A percentile compares a stretch with the other conserved stretches of the same genome.
Conservation (phyloP, 2,329 filamentous ascomycete species). For the Penicillium oxalicum region DNA sequence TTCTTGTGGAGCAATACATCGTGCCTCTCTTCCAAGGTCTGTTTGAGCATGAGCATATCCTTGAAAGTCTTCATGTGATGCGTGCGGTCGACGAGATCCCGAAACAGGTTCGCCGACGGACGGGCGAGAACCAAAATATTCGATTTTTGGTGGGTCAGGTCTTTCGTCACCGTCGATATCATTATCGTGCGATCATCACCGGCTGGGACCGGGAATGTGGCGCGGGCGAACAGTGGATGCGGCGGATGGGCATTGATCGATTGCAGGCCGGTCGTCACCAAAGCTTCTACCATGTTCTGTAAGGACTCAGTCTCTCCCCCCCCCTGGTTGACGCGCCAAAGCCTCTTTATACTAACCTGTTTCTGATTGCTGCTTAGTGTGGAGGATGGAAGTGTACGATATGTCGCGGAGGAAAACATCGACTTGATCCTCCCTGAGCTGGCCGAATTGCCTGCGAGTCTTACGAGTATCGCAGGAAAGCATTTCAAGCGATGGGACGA, state of each 20-base stretch:
- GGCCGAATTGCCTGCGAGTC: slow-evolving; percentile 41
- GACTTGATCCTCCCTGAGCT: slow-evolving; percentile 51
- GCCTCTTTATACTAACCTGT: not conserved
- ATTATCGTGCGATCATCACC: slow-evolving; percentile 73
- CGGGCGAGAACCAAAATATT: slow-evolving; percentile 41
- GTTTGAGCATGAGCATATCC: slow-evolving; percentile 50
- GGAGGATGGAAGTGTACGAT: slow-evolving; percentile 62
- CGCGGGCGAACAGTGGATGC: slow-evolving; percentile 57
- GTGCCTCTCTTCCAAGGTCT: slow-evolving; percentile 53
- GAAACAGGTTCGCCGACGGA: slow-evolving; percentile 42
- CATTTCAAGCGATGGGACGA: slow-evolving; percentile 84
- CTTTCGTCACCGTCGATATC: slow-evolving; percentile 74
- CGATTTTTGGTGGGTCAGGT: slow-evolving; percentile 72
- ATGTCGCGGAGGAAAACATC: slow-evolving; percentile 79
- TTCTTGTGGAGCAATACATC: slow-evolving; percentile 63
- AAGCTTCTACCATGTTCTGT: slow-evolving; percentile 84
- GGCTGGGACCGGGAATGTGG: slow-evolving; percentile 70
- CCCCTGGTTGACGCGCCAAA: not conserved
- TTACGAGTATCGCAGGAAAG: slow-evolving; percentile 68
- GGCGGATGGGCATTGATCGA: slow-evolving; percentile 57
- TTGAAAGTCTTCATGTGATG: slow-evolving; percentile 51
- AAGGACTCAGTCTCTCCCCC: slow-evolving; percentile 39
- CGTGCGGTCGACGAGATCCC: slow-evolving; percentile 51
- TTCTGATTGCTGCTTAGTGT: slow-evolving; percentile 41
- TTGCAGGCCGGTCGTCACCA: slow-evolving; percentile 57